Evolutionary conservation across 78 protist species (phyloP).

Genomic region (Cavenderia fasciculata): DNA sequence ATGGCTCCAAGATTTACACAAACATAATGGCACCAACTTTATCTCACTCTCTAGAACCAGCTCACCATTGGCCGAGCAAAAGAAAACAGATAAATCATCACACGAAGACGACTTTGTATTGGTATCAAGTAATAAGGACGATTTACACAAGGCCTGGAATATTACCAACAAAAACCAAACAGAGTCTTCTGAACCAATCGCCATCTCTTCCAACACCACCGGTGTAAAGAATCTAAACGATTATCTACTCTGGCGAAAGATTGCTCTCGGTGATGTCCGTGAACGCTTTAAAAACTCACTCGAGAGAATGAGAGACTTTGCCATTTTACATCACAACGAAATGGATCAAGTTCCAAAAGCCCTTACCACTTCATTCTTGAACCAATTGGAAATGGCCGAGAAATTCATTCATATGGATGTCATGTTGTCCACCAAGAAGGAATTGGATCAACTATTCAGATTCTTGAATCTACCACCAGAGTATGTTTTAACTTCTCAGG

Average conservation of each 20-base stretch:
- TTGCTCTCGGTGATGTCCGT: slow-evolving; percentile 63
- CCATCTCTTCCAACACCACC: not conserved
- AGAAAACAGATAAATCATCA: not conserved
- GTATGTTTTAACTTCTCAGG: slow-evolving; percentile 20
- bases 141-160: slow-evolving; percentile 25
- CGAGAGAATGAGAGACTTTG: slow-evolving; percentile 65
- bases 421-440: slow-evolving; percentile 37
- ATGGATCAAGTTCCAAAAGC: slow-evolving; percentile 34
- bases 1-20: slow-evolving; percentile 40
- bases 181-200: not conserved
- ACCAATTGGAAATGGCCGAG: slow-evolving; percentile 42
- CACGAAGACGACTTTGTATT: slow-evolving; percentile 42
- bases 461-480: slow-evolving; percentile 30
- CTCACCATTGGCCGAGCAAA: not conserved
- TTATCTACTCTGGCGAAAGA: slow-evolving; percentile 29
- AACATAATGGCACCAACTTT: slow-evolving; percentile 1
- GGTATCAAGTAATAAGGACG: slow-evolving; percentile 7
- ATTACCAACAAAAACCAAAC: not conserved
- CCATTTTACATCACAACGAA: slow-evolving; percentile 14
- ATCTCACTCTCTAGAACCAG: slow-evolving; percentile 18
- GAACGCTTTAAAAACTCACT: slow-evolving; percentile 38
- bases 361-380: not conserved
- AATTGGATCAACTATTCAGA: slow-evolving; percentile 6
- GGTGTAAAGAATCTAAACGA: not conserved
- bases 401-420: slow-evolving; percentile 72